phyloP scores from a whole-genome alignment of 306 rosid genomes.

The Ammopiptanthus mongolicus region DNA sequence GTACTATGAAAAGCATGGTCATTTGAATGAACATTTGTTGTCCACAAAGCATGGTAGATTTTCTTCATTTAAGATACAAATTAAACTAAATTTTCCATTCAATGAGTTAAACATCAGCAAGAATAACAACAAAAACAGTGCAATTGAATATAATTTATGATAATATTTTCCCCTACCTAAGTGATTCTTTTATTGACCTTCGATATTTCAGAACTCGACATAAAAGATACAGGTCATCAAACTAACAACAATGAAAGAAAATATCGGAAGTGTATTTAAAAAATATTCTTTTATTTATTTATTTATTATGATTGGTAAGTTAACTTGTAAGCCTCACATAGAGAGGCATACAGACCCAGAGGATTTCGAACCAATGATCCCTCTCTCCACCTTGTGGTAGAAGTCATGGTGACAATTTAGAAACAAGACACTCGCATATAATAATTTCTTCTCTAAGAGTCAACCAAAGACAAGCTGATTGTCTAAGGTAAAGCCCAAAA shows the following conservation, averaged over 20 bases:
- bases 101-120: not conserved
- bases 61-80: slow-evolving; percentile 11
- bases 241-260: not conserved
- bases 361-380: slow-evolving; percentile 14
- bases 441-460: not conserved
- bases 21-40: not conserved
- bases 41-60: slow-evolving; percentile 1
- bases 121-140: slow-evolving; percentile 7
- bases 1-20: not conserved
- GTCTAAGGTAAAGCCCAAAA: slow-evolving; percentile 13
- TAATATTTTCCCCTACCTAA: not conserved
- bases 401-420: slow-evolving; percentile 14
- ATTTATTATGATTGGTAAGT: not conserved
- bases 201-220: not conserved
- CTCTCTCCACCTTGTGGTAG: slow-evolving; percentile 17
- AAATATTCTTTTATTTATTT: not conserved
- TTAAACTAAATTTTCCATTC: not conserved
- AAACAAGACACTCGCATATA: not conserved
- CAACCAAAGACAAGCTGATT: not conserved
- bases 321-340: not conserved
- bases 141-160: slow-evolving; percentile 10
- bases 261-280: not conserved
- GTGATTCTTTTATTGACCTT: not conserved
- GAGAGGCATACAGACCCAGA: not conserved
- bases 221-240: not conserved